Percentiles rank a stretch among this genome's conserved stretches.
These are phyloP conservation scores for Triticum monococcum DNA, from an alignment of 176 grass and related monocot genomes.

Conservation along the genomic window DNA sequence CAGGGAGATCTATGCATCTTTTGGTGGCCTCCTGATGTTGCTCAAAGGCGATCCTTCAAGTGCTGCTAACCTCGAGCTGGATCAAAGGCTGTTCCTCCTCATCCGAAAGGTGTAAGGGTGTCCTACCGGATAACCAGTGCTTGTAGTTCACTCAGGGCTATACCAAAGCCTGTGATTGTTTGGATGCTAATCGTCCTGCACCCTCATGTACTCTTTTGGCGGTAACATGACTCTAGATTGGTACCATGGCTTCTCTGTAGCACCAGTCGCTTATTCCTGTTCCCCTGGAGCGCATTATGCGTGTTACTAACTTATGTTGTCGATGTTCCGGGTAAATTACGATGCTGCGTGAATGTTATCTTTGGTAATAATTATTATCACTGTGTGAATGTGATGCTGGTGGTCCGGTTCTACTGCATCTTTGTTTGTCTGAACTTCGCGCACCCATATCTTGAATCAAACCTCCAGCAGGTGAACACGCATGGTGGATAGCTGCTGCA, in stretches of 20 bases:
- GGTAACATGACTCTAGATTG: background rate
- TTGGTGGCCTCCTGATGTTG: conserved; percentile 55
- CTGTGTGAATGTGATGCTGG: background rate
- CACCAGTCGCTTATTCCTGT: background rate
- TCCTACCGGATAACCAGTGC: background rate
- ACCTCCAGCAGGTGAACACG: background rate
- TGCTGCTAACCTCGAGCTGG: conserved; percentile 38
- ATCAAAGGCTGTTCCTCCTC: conserved; percentile 61
- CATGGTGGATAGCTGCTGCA: no score
- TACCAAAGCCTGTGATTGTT: background rate
- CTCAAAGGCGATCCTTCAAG: conserved; percentile 51
- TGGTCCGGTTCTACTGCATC: background rate
- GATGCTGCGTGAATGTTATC: background rate
- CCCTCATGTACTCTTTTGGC: background rate
- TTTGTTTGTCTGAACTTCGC: background rate
- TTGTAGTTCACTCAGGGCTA: background rate
- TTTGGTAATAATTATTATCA: background rate
- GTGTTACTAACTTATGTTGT: background rate
- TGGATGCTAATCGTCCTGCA: background rate
- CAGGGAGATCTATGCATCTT: conserved; percentile 60
- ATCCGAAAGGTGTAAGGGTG: conserved; percentile 47
- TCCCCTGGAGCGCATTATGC: background rate
- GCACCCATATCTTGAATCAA: background rate
- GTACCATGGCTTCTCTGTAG: background rate
- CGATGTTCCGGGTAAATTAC: background rate